Base-by-base conservation (phyloP, 73 alveolate genomes). In the Paramecium bursaria region DNA sequence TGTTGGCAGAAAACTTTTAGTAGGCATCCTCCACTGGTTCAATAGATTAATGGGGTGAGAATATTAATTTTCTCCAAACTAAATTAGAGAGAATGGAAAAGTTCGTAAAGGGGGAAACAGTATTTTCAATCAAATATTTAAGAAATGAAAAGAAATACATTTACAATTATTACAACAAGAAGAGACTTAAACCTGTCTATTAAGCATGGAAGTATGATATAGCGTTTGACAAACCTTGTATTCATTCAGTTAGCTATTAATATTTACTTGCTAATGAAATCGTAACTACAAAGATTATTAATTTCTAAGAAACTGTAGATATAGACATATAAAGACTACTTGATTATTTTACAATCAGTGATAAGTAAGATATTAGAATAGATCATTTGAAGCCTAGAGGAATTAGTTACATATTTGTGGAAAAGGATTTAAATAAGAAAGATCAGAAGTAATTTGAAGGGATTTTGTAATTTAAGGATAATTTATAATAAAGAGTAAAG, bases 1-100 rank as follows among this genome's bases (percentile, higher is more conserved):
- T 57, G 13, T 57, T 57, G 7, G 29, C 76, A n/a, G 76, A 57
- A 13, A 57, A 57, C 15, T 57, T 29, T 57, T 57, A 57, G 31
- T 26, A 26, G 13, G 76, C 31, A 11, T 23, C 26, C 26, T 30
- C 76, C n/a, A 50, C 30, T 25, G 49, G 31, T n/a, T 30, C 21
- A 1, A 26, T 25, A 57, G 49, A 57, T 57, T 48, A 57, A 29
- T 57, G 31, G 26, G 49, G 17, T 25, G 27, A 25, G 39, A 57
- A n/a, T n/a, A n/a, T n/a, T n/a, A n/a, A n/a, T n/a, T n/a, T n/a
- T n/a, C 9, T 14, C 15, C 9, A n/a, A 50, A 14, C 14, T n/a
- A n/a, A 2, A 14, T n/a, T 50, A 50, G 31, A 57, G 31, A 57
- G 22, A 23, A 31, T 11, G 26, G 31, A 7, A 57, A 57, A 57